Evolutionary conservation across 202 grass and related monocot genomes (phyloP).

Genomic region (Zizania palustris): DNA sequence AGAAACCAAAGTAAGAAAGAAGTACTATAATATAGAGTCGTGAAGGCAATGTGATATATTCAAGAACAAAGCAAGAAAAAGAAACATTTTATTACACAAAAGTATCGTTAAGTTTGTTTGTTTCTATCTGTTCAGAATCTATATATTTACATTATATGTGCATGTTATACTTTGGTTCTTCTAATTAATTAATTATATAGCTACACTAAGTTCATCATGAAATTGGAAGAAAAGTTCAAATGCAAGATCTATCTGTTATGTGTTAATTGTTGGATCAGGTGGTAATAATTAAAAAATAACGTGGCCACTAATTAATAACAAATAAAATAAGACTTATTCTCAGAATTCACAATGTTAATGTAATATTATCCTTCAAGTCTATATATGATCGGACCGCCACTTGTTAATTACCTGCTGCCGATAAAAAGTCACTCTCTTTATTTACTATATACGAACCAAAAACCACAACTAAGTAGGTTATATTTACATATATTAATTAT

Average conservation of each 20-base stretch:
- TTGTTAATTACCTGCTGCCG: too few relatives aligned
- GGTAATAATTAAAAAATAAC: neutral
- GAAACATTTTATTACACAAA: neutral
- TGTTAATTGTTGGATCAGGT: neutral
- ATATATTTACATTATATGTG: neutral
- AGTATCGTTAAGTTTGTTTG: neutral
- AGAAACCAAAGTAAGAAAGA: neutral
- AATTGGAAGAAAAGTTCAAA: slow-evolving; percentile 8
- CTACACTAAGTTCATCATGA: neutral
- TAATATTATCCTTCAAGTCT: neutral
- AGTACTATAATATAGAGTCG: neutral
- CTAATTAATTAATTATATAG: neutral
- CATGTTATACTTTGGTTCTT: neutral
- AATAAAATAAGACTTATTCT: neutral
- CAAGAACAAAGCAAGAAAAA: slow-evolving; percentile 17
- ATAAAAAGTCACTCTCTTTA: neutral
- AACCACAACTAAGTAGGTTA: neutral
- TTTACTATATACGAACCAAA: neutral
- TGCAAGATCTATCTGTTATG: neutral
- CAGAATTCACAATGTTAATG: neutral
- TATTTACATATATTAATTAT: too few relatives aligned
- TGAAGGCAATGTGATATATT: neutral
- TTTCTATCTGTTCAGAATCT: neutral
- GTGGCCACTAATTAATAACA: slow-evolving; percentile 8
- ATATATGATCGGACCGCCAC: neutral